phyloP scores from a whole-genome alignment of 148 eudicot species.

The Amaranthus palmeri region DNA sequence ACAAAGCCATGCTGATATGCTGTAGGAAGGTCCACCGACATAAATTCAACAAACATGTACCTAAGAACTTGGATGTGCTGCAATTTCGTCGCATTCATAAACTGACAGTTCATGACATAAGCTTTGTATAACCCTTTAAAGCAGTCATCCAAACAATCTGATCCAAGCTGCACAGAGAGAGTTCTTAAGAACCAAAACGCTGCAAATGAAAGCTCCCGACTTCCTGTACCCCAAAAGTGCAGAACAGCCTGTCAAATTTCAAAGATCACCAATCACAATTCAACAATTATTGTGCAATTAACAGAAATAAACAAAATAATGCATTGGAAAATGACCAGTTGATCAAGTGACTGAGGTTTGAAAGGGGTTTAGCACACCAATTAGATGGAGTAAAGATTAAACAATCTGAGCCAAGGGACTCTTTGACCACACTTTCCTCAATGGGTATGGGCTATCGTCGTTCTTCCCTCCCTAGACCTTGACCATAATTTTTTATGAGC shows the following conservation, averaged over 20 bases:
- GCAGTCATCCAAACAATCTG: conserved; percentile 90
- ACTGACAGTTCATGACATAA: conserved; percentile 79
- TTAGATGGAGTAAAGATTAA: not conserved
- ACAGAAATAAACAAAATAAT: too few species aligned
- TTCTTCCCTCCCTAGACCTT: too few species aligned
- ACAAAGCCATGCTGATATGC: conserved; percentile 90
- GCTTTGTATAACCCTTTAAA: conserved; percentile 90
- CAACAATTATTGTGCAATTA: not conserved
- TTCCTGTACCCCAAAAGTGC: conserved; percentile 97
- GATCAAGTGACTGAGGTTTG: not conserved
- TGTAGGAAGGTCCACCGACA: conserved; percentile 70
- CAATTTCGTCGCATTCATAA: conserved; percentile 61
- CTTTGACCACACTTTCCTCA: too few species aligned
- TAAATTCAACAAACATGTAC: conserved; percentile 65
- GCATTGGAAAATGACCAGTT: not conserved
- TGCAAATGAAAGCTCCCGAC: conserved; percentile 71
- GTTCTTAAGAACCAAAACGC: conserved; percentile 81
- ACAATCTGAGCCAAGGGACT: too few species aligned
- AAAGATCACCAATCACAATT: conserved; percentile 6
- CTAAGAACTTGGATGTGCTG: conserved; percentile 88
- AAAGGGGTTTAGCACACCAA: not conserved
- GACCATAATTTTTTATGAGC: too few species aligned
- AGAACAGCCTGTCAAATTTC: conserved; percentile 61
- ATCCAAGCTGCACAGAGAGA: conserved; percentile 74
- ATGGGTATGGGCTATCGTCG: too few species aligned